Base-by-base conservation (phyloP, 768 basidiomycete genomes). In the Phaeolepiota aurea region DNA sequence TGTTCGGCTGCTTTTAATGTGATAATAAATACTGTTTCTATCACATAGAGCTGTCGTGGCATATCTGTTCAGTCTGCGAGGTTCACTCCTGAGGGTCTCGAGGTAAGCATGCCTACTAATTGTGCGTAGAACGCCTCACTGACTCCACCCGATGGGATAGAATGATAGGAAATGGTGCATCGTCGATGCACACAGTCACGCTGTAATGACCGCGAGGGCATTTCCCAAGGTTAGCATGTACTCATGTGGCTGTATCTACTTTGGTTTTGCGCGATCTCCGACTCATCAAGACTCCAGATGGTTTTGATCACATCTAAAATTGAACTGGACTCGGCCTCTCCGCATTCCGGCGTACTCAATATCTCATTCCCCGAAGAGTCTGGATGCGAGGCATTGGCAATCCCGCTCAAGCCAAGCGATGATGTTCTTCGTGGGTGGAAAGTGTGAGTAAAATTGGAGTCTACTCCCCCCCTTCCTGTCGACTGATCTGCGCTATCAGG, bases 141-240 rank as follows among this genome's bases (percentile, higher is more conserved):
- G 19, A 10, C n/a, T 9, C 12, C 32, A 20, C 23, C 10, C 1
- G n/a, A 13, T 32, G n/a, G 7, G 16, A n/a, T 46, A 87, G 84
- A 67, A 81, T 53, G 86, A 88, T 51, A 70, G 86, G 46, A 67
- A 62, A 56, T 86, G 83, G 76, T 79, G 76, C 46, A 69, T 87
- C 50, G 66, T 85, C 37, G 79, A 80, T 47, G 69, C 69, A 2
- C 59, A 63, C 5, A 73, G 65, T 3, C 62, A 74, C 32, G 51
- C 53, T 3, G 68, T 84, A 16, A 62, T 88, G 32, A 89, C 86
- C 1, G 86, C 85, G 3, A 72, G 86, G 38, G 74, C 79, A 41
- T 57, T 74, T 22, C 47, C 74, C 18, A 78, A 79, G 69, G 85
- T 77, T 51, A 12, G 61, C 16, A 40, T 13, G 61, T 18, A 9